Evolutionary conservation across 1,284 basidiomycete species (phyloP).

Genomic region (Malassezia restricta): DNA sequence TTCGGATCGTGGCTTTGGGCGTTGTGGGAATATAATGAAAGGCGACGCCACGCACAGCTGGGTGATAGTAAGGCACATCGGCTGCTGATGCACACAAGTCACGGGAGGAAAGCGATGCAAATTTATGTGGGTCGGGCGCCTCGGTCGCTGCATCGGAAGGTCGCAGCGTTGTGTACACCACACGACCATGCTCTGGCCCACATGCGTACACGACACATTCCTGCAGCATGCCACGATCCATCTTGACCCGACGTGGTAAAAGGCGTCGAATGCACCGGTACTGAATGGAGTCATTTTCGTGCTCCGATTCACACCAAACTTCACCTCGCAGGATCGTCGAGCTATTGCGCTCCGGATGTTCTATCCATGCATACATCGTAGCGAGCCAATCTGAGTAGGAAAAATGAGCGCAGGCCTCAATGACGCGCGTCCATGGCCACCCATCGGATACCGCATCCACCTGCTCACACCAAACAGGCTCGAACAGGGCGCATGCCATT

Average conservation of each 20-base stretch:
- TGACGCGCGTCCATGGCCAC: conserved; percentile 12
- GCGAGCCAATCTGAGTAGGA: conserved; percentile 20
- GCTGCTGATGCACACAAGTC: conserved; percentile 2
- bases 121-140: neutral
- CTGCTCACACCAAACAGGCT: neutral
- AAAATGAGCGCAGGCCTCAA: conserved; percentile 21
- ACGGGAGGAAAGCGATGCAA: neutral
- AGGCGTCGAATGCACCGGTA: conserved; percentile 6
- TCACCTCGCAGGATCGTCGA: conserved; percentile 37
- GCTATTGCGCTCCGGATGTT: conserved; percentile 37
- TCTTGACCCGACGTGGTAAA: neutral
- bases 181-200: neutral
- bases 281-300: neutral
- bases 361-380: conserved; percentile 30
- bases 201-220: conserved; percentile 9
- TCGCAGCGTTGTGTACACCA: conserved; percentile 16
- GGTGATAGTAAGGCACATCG: conserved; percentile 40
- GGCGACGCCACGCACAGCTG: conserved; percentile 32
- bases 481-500: neutral
- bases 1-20: neutral
- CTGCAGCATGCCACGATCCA: conserved; percentile 16
- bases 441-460: neutral
- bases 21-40: conserved; percentile 20
- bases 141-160: conserved; percentile 4
- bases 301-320: conserved; percentile 16